phyloP scores from a whole-genome alignment of 2,329 filamentous ascomycete species.

The Sordariomycetes sp. region DNA sequence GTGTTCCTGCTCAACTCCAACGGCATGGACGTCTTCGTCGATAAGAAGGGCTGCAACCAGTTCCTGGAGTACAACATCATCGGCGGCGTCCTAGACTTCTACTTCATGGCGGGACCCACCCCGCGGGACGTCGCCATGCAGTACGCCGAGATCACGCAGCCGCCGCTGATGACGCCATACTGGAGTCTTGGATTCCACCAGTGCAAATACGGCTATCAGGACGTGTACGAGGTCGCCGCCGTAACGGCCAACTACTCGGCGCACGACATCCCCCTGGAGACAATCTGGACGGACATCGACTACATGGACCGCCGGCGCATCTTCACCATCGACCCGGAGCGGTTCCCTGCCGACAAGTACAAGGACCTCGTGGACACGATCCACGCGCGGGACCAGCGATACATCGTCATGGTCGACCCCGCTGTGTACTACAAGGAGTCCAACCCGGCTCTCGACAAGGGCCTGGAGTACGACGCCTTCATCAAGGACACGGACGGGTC shows the following conservation, averaged over 20 bases:
- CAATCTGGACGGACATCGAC: slow-evolving; percentile 28
- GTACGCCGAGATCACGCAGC: slow-evolving; percentile 41
- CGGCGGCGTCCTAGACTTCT: slow-evolving; percentile 64
- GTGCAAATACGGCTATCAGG: slow-evolving; percentile 49
- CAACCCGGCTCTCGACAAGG: slow-evolving; percentile 25
- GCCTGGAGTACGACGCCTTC: slow-evolving; percentile 31
- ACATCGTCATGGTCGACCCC: slow-evolving; percentile 69
- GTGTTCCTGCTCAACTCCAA: slow-evolving; percentile 63
- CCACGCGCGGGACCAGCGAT: slow-evolving; percentile 53
- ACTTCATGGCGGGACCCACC: slow-evolving; percentile 47
- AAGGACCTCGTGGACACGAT: slow-evolving; percentile 51
- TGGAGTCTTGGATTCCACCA: slow-evolving; percentile 50
- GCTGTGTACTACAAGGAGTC: slow-evolving; percentile 39
- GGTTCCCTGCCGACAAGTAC: slow-evolving; percentile 51
- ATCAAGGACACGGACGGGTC: slow-evolving; percentile 40
- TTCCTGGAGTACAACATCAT: slow-evolving; percentile 71
- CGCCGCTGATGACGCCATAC: slow-evolving; percentile 50
- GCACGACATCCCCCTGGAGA: slow-evolving; percentile 51
- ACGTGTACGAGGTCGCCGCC: slow-evolving; percentile 52
- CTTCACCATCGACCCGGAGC: slow-evolving; percentile 8
- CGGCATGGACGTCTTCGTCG: slow-evolving; percentile 66
- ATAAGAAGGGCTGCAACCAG: slow-evolving; percentile 46
- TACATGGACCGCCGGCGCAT: slow-evolving; percentile 18
- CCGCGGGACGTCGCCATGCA: slow-evolving; percentile 45
- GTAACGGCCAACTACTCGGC: slow-evolving; percentile 54